phyloP scores from a whole-genome alignment of 2,329 filamentous ascomycete species.

The Rhynchosporium graminicola region DNA sequence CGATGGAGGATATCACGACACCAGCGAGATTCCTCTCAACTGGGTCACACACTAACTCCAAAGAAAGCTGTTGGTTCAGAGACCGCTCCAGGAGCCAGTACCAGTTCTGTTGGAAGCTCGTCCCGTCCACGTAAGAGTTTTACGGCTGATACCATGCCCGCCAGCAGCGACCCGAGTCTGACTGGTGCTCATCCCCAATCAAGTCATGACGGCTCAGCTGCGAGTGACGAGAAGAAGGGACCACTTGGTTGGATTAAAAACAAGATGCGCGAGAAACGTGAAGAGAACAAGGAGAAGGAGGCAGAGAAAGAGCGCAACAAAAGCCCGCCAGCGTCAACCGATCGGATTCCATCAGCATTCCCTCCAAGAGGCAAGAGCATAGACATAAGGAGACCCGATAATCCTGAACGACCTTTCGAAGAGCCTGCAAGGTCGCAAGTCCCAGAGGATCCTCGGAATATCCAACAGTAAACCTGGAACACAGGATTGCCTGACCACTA shows the following conservation, averaged over 20 bases:
- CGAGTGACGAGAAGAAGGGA: constrained; percentile 51
- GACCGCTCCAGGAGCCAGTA: constrained; percentile 64
- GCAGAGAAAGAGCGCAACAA: constrained; percentile 38
- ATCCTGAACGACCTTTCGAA: constrained; percentile 25
- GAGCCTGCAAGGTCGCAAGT: constrained; percentile 20
- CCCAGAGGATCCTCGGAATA: constrained; percentile 17
- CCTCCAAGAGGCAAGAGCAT: constrained; percentile 36
- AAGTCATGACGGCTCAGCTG: constrained; percentile 40
- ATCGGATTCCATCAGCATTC: constrained; percentile 29
- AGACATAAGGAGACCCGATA: constrained; percentile 35
- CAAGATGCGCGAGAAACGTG: constrained; percentile 57
- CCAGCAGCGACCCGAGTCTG: constrained; percentile 36
- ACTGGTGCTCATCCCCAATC: constrained; percentile 35
- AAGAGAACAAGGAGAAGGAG: constrained; percentile 40
- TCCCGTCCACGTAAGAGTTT: constrained; percentile 47
- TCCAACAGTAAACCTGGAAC: constrained; percentile 17
- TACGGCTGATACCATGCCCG: constrained; percentile 44
- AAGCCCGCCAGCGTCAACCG: constrained; percentile 36
- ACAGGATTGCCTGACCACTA: background rate
- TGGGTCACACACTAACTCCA: constrained; percentile 47
- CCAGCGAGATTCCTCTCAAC: constrained; percentile 53
- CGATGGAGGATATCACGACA: constrained; percentile 71
- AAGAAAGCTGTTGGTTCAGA: constrained; percentile 59
- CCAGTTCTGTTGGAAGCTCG: constrained; percentile 67
- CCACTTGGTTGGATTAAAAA: constrained; percentile 66